Evolutionary conservation across 768 basidiomycete genomes (phyloP).

Genomic region (Polyporus arcularius): DNA sequence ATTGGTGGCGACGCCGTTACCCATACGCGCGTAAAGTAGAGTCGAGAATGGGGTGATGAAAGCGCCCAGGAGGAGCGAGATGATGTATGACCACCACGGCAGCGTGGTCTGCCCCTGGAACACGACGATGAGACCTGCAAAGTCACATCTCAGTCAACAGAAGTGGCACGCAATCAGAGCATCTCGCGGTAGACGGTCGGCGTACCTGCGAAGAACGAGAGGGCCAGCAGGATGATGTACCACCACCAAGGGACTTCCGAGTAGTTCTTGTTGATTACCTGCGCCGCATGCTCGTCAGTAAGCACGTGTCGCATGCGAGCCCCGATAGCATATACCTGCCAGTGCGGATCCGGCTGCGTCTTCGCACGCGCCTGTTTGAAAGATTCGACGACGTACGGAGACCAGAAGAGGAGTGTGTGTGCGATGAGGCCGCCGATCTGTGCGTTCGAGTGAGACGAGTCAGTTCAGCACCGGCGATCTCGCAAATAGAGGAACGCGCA

Average conservation of each 20-base stretch:
- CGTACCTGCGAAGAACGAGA: constrained; percentile 59
- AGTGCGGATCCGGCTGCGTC: constrained; percentile 59
- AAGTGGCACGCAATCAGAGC: too few species aligned
- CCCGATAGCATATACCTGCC: constrained; percentile 36
- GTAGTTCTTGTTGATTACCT: constrained; percentile 53
- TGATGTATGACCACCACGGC: constrained; percentile 63
- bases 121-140: constrained; percentile 54
- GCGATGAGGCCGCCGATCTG: constrained; percentile 63
- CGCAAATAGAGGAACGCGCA: constrained; percentile 22
- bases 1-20: constrained; percentile 59
- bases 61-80: constrained; percentile 52
- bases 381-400: constrained; percentile 47
- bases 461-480: background rate
- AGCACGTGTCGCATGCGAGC: too few species aligned
- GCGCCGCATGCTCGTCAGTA: background rate
- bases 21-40: constrained; percentile 57
- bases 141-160: background rate
- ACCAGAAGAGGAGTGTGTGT: constrained; percentile 60
- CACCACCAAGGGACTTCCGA: constrained; percentile 63
- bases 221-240: constrained; percentile 49
- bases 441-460: background rate
- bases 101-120: constrained; percentile 61
- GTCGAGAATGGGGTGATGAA: constrained; percentile 54
- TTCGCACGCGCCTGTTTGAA: constrained; percentile 49
- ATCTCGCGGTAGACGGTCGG: background rate